These are phyloP conservation scores for Colletotrichum euphorbiae DNA, from an alignment of 2,329 filamentous ascomycete genomes.

Conservation along the genomic window DNA sequence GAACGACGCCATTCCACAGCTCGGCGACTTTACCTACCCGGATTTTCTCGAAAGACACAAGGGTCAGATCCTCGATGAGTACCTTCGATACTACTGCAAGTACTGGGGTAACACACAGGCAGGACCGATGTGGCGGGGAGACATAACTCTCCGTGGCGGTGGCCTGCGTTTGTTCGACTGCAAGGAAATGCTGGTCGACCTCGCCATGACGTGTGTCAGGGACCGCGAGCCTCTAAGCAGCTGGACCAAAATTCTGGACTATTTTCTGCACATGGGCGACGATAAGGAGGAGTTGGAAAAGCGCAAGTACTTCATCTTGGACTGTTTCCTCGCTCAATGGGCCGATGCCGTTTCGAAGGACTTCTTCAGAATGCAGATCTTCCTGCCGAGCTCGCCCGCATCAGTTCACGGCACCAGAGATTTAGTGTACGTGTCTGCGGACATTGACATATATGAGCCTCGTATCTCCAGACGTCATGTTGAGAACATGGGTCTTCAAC, in stretches of 20 bases:
- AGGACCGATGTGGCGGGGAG: background rate
- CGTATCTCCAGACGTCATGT: background rate
- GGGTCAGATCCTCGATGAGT: constrained; percentile 2
- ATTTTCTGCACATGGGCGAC: background rate
- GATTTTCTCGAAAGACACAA: constrained; percentile 1
- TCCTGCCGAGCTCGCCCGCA: background rate
- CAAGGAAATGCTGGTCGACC: background rate
- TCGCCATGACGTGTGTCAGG: background rate
- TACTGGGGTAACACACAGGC: background rate
- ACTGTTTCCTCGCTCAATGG: constrained; percentile 12
- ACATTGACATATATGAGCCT: background rate
- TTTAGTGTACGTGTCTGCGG: background rate
- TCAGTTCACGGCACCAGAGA: background rate
- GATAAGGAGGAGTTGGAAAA: background rate
- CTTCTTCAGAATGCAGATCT: background rate
- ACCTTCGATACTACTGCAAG: background rate
- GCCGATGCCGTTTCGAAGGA: background rate
- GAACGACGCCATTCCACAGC: background rate
- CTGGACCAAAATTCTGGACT: background rate
- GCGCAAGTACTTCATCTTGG: constrained; percentile 21
- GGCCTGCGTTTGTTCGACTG: background rate
- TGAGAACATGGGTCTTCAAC: background rate
- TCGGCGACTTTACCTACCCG: constrained; percentile 6
- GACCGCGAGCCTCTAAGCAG: background rate
- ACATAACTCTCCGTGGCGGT: background rate